These are phyloP conservation scores for Phytophthora hybrid DNA, from an alignment of 352 stramenopile species.

Conservation along the genomic window DNA sequence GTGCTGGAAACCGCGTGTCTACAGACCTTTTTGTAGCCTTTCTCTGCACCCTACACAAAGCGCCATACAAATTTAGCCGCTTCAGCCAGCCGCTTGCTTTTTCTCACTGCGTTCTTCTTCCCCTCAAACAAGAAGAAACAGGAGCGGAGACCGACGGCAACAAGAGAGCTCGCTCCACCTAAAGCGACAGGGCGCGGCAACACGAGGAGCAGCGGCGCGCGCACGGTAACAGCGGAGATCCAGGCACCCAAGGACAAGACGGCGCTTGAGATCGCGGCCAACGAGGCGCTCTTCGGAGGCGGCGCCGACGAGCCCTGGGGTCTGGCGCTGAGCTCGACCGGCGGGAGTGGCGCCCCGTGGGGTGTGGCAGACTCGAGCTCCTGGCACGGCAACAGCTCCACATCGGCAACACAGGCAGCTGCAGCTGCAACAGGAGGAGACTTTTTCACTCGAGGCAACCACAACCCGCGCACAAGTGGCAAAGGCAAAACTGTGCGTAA, in stretches of 20 bases:
- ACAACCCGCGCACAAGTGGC: conserved; percentile 29
- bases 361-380: conserved; percentile 19
- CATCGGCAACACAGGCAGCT: conserved; percentile 6
- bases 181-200: conserved; percentile 31
- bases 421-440: conserved; percentile 7
- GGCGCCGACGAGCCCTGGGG: conserved; percentile 46
- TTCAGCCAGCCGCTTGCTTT: conserved; percentile 24
- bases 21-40: conserved; percentile 1
- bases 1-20: conserved; percentile 7
- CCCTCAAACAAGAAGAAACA: conserved; percentile 15
- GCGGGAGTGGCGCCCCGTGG: conserved; percentile 25
- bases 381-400: conserved; percentile 9
- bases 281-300: conserved; percentile 52
- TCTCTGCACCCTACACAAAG: conserved; percentile 20
- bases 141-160: conserved; percentile 11
- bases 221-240: conserved; percentile 12
- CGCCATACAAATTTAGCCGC: conserved; percentile 23
- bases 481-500: conserved; percentile 19
- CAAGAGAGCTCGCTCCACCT: neutral
- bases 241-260: conserved; percentile 34
- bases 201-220: conserved; percentile 20
- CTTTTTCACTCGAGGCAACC: conserved; percentile 24
- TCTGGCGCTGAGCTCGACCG: conserved; percentile 27
- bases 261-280: conserved; percentile 50
- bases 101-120: conserved; percentile 28